Evolutionary conservation across 192 early-diverging fungal species (phyloP), one percentile per base, ranked within the genome.

Genomic region (Backusella liffmaniae): DNA sequence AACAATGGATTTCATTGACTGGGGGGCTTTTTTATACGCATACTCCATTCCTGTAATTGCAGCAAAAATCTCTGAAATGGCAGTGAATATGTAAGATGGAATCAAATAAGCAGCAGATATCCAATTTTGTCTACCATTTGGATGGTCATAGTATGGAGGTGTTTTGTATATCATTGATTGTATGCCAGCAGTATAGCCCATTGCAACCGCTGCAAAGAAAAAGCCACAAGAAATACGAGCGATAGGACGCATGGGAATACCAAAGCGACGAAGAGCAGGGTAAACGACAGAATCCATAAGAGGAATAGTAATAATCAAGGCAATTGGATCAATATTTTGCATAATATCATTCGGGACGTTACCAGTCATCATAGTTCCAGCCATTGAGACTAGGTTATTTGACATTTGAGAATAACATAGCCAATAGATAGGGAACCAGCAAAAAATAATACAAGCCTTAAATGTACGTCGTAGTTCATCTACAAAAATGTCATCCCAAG

Each of bases 381-480:
- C 88, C 76, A 88, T 87, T n/a, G 88, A 86, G n/a, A 89, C 82
- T 70, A 93, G 76, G 70, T 91, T 92, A 75, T 85, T 88, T 16
- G 81, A 83, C 77, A 92, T 91, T 75, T 93, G 89, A 46, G 82
- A 82, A 76, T 91, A 93, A 68, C 90, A 90, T 37, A 92, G 82
- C 93, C 92, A 94, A 85, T 91, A 94, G 51, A 94, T 69, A 4
- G 92, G 93, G 80, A 81, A 94, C 80, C 87, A 90, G 36, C 87
- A 80, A 76, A 93, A 93, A 26, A 94, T 87, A 36, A 83, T 82
- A 86, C 91, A 92, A 30, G 92, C 90, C 70, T 90, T 85, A 36
- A 92, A 67, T 0, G 88, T 85, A 30, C 84, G 77, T 39, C 82
- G 82, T 71, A 92, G 85, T 79, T 94, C 91, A 53, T 91, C 89